phyloP scores from a whole-genome alignment of 1,284 basidiomycete species.

The Boletus semigastroideus region DNA sequence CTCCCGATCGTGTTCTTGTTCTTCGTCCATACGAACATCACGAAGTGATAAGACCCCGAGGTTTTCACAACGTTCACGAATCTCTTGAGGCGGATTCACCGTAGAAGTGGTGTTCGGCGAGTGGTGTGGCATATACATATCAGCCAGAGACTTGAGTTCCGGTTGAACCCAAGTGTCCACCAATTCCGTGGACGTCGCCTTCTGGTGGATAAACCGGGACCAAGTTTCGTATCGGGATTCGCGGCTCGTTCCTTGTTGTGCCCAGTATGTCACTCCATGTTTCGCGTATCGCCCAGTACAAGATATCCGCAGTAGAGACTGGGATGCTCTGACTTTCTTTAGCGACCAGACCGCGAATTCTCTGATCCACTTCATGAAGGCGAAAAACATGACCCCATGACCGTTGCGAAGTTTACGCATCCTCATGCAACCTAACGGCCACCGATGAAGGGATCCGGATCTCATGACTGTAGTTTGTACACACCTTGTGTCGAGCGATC shows the following conservation, averaged over 20 bases:
- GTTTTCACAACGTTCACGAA: background rate
- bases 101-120: background rate
- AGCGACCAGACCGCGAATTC: background rate
- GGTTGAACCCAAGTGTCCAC: background rate
- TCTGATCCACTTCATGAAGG: background rate
- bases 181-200: background rate
- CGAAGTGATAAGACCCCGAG: background rate
- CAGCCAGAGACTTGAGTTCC: background rate
- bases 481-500: background rate
- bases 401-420: background rate
- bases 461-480: background rate
- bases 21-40: background rate
- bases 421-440: background rate
- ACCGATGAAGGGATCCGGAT: background rate
- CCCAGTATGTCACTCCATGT: background rate
- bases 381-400: conserved; percentile 2
- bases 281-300: background rate
- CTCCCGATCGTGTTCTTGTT: background rate
- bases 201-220: background rate
- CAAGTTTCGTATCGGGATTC: background rate
- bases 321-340: background rate
- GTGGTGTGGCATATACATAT: background rate
- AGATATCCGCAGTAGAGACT: background rate
- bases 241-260: background rate
- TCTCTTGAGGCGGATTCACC: background rate